Conservation (phyloP, 805 yeast species). For the Starmerella floris region DNA sequence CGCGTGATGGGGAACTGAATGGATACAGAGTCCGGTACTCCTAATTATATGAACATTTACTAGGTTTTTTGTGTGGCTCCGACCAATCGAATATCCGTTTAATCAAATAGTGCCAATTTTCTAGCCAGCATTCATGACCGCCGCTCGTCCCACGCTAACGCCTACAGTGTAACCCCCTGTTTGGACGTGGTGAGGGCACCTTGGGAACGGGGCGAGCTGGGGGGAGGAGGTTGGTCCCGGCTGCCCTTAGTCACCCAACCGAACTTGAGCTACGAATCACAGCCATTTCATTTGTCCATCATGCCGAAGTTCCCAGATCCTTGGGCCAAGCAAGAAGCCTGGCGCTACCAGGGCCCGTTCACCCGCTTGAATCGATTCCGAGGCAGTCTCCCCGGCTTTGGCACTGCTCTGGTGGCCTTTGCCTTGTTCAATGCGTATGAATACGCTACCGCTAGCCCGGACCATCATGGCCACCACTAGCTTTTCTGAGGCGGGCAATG, state of each 20-base stretch:
- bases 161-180: no score
- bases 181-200: no score
- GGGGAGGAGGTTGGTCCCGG: neutral
- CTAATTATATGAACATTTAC: no score
- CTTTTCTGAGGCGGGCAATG: no score
- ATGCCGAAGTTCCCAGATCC: slow-evolving; percentile 30
- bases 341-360: slow-evolving; percentile 81
- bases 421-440: slow-evolving; percentile 51
- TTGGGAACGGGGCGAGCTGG: no score
- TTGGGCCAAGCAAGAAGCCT: slow-evolving; percentile 53
- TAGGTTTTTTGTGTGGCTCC: no score
- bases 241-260: neutral
- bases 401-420: slow-evolving; percentile 66
- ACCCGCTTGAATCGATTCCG: slow-evolving; percentile 54
- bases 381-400: slow-evolving; percentile 68
- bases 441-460: slow-evolving; percentile 23
- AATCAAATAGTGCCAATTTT: no score
- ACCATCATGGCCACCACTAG: slow-evolving; percentile 14
- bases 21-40: no score
- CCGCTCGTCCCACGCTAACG: no score
- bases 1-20: no score
- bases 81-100: no score
- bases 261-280: slow-evolving; percentile 5
- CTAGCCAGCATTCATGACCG: no score
- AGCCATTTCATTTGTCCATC: neutral